Percentiles rank a stretch among this genome's conserved stretches.
Evolutionary conservation across 495 filamentous ascomycete genomes (phyloP).

Genomic region (Talaromyces borbonicus): DNA sequence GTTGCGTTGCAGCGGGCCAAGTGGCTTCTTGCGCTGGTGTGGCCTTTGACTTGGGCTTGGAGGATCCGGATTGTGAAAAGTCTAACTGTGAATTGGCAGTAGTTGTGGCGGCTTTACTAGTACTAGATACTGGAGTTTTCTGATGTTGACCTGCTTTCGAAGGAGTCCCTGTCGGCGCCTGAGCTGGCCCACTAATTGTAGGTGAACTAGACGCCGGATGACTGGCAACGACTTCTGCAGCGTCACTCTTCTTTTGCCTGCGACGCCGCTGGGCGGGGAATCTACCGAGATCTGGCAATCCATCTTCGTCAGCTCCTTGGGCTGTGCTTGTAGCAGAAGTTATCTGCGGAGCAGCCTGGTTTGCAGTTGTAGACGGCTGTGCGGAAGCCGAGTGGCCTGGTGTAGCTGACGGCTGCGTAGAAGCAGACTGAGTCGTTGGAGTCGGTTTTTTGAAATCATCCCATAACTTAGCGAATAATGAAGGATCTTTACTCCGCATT

Average conservation of each 20-base stretch:
- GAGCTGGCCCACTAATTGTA: too few species aligned
- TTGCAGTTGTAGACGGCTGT: background rate
- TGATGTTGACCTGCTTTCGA: too few species aligned
- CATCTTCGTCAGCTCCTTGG: background rate
- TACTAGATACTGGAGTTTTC: too few species aligned
- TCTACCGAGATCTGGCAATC: slow-evolving; percentile 14
- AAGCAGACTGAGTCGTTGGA: background rate
- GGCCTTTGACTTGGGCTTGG: slow-evolving; percentile 3
- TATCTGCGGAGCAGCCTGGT: background rate
- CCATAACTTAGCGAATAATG: slow-evolving; percentile 23
- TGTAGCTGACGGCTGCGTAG: too few species aligned
- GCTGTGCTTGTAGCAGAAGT: background rate
- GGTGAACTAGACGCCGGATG: too few species aligned
- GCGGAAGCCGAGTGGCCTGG: too few species aligned
- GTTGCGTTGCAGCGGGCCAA: slow-evolving; percentile 26
- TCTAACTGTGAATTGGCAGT: background rate
- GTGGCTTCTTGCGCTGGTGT: slow-evolving; percentile 10
- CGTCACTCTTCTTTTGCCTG: slow-evolving; percentile 2
- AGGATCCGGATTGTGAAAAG: background rate
- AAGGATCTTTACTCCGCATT: slow-evolving; percentile 24
- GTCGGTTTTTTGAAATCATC: slow-evolving; percentile 22
- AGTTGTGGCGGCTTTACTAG: too few species aligned
- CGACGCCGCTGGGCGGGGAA: slow-evolving; percentile 16
- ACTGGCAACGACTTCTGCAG: background rate
- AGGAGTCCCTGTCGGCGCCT: too few species aligned